Evolutionary conservation across 108 stramenopile species (phyloP).

Genomic region (Nitzschia sp.): DNA sequence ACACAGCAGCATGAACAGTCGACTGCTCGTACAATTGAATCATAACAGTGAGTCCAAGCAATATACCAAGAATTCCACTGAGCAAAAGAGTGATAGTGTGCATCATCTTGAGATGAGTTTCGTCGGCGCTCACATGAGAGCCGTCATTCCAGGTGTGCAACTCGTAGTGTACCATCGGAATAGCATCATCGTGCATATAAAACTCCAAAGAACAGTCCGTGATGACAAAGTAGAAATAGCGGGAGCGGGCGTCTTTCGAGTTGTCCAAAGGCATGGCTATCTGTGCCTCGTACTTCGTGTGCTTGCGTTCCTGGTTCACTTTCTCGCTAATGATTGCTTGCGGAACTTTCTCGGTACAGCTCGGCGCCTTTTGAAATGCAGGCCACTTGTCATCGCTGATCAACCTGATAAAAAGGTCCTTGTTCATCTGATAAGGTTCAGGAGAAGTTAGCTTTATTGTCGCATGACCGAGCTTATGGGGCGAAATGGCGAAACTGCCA

Average conservation of each 20-base stretch:
- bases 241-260: slow-evolving; percentile 35
- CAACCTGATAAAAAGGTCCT: slow-evolving; percentile 45
- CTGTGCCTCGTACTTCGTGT: slow-evolving; percentile 30
- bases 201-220: slow-evolving; percentile 79
- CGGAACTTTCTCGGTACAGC: slow-evolving; percentile 61
- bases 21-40: slow-evolving; percentile 39
- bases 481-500: slow-evolving; percentile 66
- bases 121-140: slow-evolving; percentile 78
- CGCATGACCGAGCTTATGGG: slow-evolving; percentile 32
- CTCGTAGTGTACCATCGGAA: slow-evolving; percentile 59
- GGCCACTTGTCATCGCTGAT: slow-evolving; percentile 74
- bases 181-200: slow-evolving; percentile 51
- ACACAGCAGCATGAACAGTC: slow-evolving; percentile 68
- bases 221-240: slow-evolving; percentile 74
- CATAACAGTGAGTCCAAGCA: slow-evolving; percentile 38
- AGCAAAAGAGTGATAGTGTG: slow-evolving; percentile 53
- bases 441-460: slow-evolving; percentile 29
- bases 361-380: slow-evolving; percentile 37
- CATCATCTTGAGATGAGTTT: slow-evolving; percentile 55
- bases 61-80: slow-evolving; percentile 38
- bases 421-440: slow-evolving; percentile 60
- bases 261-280: slow-evolving; percentile 34
- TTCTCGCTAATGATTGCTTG: slow-evolving; percentile 15
- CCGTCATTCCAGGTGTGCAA: slow-evolving; percentile 42
- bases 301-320: slow-evolving; percentile 19